A percentile compares a stretch with the other conserved stretches of the same genome.
Evolutionary conservation across 2,329 filamentous ascomycete genomes (phyloP).

Genomic region (Tolypocladium endophyticum): DNA sequence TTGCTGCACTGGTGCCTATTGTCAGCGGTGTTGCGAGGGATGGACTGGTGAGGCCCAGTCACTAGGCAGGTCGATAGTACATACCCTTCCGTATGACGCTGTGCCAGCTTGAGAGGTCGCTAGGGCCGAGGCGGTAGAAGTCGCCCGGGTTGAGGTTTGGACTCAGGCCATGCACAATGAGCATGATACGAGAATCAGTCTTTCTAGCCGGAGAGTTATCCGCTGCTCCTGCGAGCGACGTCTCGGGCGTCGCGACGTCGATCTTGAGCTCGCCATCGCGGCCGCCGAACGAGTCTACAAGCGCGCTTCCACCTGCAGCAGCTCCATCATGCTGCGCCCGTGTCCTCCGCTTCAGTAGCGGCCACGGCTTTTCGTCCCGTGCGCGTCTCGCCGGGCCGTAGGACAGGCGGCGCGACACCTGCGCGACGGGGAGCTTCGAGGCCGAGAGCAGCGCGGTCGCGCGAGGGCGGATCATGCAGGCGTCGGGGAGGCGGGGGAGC

Average conservation of each 20-base stretch:
- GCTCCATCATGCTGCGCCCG: background rate
- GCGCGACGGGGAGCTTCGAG: background rate
- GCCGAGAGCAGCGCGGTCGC: background rate
- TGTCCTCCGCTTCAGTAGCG: background rate
- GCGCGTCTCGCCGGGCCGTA: background rate
- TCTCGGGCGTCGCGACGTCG: background rate
- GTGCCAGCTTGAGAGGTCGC: slow-evolving; percentile 59
- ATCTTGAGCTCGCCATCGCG: background rate
- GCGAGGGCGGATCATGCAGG: background rate
- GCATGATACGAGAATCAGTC: slow-evolving; percentile 17
- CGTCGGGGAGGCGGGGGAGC: background rate
- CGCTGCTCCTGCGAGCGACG: background rate
- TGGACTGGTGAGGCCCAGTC: no score
- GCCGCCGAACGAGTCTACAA: background rate
- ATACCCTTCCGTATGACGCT: slow-evolving; percentile 48
- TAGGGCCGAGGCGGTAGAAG: slow-evolving; percentile 57
- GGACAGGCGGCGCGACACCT: background rate
- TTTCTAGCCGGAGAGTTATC: background rate
- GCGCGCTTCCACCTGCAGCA: background rate
- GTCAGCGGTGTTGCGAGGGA: slow-evolving; percentile 2
- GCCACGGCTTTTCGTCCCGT: background rate
- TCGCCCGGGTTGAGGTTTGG: slow-evolving; percentile 54
- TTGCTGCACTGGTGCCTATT: slow-evolving; percentile 40
- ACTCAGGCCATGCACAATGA: slow-evolving; percentile 50
- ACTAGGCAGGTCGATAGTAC: background rate